Evolutionary conservation across 192 early-diverging fungal genomes (phyloP).

Genomic region (Phycomyces nitens): DNA sequence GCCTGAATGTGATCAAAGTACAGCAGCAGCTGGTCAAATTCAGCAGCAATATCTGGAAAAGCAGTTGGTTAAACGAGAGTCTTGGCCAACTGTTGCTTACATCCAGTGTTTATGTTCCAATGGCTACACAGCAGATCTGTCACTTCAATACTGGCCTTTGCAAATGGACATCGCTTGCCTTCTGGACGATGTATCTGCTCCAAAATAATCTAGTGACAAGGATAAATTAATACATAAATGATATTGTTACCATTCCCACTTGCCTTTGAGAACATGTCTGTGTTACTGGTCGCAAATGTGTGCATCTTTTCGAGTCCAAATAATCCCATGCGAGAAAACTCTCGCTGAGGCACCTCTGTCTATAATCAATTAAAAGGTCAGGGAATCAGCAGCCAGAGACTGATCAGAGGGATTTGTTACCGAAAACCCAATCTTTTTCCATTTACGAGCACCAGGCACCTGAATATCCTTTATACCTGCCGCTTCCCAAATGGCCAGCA

Average conservation of each 20-base stretch:
- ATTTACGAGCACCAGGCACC: constrained; percentile 38
- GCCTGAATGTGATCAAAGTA: constrained; percentile 55
- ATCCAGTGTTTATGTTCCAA: constrained; percentile 67
- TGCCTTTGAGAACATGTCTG: constrained; percentile 44
- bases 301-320: constrained; percentile 65
- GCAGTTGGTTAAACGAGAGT: no score
- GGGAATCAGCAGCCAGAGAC: no score
- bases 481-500: constrained; percentile 55
- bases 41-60: constrained; percentile 35
- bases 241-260: no score
- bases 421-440: constrained; percentile 64
- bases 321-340: constrained; percentile 58
- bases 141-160: constrained; percentile 56
- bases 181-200: constrained; percentile 42
- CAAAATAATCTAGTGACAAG: constrained; percentile 39
- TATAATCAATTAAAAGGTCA: constrained; percentile 27
- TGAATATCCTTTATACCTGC: constrained; percentile 43
- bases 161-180: constrained; percentile 57
- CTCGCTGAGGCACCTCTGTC: constrained; percentile 57
- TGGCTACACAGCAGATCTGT: constrained; percentile 64
- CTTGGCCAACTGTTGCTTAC: no score
- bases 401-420: no score
- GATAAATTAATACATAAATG: no score
- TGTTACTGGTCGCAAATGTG: constrained; percentile 45
- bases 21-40: constrained; percentile 63